Base-by-base conservation (phyloP, 1,284 basidiomycete genomes). In the Marasmius oreades region DNA sequence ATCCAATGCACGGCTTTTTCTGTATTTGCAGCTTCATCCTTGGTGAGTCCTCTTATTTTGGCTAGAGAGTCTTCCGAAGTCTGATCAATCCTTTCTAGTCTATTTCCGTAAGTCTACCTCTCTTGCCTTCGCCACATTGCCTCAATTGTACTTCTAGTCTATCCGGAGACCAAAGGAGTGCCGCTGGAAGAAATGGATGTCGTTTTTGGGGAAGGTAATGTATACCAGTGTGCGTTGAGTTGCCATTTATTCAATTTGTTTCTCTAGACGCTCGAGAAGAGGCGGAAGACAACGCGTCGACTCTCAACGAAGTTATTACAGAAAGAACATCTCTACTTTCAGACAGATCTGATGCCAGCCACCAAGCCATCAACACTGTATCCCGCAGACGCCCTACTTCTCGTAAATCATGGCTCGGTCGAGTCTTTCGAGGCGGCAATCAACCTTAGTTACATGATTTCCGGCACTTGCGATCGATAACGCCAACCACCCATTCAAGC, bases 1-100 rank as follows among this genome's bases (percentile, higher is more conserved):
- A 98, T 73, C 92, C 93, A 0, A 95, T 99, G 91, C 94, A 97
- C 64, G 94, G 92, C 11, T 94, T 94, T 74, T 96, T 96, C 75
- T 95, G 95, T 70, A 82, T 84, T 14, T 86, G 88, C 67, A 93
- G 92, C 63, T 95, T 97, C 67, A 77, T 95, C 37, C 73, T 95
- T 26, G 88, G 85, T 83, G 63, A 66, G 77, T 72, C 28, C n/a
- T n/a, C n/a, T 43, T 60, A 62, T 22, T 1, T 22, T 50, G 36
- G 31, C 61, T 51, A 22, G 43, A 1, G 58, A 33, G 33, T 55
- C 55, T 61, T 45, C 62, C 12, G 39, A 57, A 59, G 50, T n/a
- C 45, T 60, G 8, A 55, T 58, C 39, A 31, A 45, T 23, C 23
- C 14, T 14, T 43, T 36, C 45, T 55, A 85, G 88, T 92, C 5